Conservation (phyloP, 352 stramenopile genomes). For the Peronospora belbahrii region DNA sequence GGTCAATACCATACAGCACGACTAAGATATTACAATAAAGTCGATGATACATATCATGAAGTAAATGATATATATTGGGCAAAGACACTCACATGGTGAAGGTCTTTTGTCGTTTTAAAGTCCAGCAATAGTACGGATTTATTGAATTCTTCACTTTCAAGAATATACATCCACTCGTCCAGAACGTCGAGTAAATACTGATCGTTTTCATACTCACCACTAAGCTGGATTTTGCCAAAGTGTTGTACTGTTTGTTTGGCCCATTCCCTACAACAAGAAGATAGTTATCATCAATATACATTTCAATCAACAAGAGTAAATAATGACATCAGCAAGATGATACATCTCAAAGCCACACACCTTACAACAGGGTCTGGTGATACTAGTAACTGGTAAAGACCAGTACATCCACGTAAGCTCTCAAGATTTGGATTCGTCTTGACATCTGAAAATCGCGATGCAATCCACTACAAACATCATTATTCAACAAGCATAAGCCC, state of each 20-base stretch:
- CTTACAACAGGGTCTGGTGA: constrained; percentile 70
- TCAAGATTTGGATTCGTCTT: constrained; percentile 38
- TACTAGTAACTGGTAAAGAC: constrained; percentile 67
- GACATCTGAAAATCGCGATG: constrained; percentile 23
- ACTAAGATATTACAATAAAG: neutral
- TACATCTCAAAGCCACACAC: constrained; percentile 27
- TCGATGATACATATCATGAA: too few relatives aligned
- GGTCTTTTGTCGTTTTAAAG: constrained; percentile 57
- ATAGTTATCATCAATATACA: neutral
- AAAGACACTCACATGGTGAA: constrained; percentile 45
- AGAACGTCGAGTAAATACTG: constrained; percentile 58
- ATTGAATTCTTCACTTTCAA: constrained; percentile 78
- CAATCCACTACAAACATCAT: constrained; percentile 36
- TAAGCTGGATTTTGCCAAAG: constrained; percentile 52
- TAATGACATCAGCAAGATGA: neutral
- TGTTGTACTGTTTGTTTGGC: constrained; percentile 45
- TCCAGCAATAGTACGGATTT: constrained; percentile 55
- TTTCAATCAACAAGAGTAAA: neutral
- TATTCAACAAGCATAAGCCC: too few relatives aligned
- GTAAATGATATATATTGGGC: neutral
- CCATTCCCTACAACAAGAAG: constrained; percentile 43
- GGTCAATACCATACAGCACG: neutral
- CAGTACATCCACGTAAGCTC: constrained; percentile 47
- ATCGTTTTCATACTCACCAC: constrained; percentile 34
- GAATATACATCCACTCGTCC: constrained; percentile 84